Conservation (phyloP, 176 grass and related monocot species). For the Tuctoria greenei region DNA sequence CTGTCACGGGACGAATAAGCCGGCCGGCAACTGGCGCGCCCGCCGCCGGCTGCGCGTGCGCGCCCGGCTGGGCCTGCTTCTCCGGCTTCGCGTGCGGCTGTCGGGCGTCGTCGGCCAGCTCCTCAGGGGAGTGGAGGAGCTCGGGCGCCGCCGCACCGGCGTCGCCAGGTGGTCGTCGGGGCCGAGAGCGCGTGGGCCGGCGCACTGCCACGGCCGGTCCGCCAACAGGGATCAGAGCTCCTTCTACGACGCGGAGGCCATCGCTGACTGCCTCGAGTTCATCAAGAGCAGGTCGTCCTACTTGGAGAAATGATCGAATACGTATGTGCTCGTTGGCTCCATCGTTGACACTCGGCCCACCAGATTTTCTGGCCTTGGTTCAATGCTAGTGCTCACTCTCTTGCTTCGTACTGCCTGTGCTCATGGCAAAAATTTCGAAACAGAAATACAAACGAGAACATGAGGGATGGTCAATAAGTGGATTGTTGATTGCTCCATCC, state of each 20-base stretch:
- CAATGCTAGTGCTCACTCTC: neutral
- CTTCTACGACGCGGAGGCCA: slow-evolving; percentile 56
- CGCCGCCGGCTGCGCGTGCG: slow-evolving; percentile 5
- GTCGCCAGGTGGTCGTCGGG: neutral
- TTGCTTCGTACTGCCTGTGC: neutral
- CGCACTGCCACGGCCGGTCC: neutral
- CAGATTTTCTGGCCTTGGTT: neutral
- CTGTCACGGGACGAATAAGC: neutral
- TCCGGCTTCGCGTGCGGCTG: slow-evolving; percentile 38
- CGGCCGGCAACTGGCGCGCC: neutral
- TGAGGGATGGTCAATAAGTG: too few relatives aligned
- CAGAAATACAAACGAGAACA: neutral
- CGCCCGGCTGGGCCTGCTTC: slow-evolving; percentile 33
- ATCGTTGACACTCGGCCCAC: too few relatives aligned
- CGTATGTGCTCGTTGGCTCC: neutral
- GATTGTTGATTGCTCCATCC: too few relatives aligned
- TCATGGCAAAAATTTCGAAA: neutral
- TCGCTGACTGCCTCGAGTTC: slow-evolving; percentile 65
- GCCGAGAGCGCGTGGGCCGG: slow-evolving; percentile 8
- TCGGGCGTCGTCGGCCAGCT: slow-evolving; percentile 32
- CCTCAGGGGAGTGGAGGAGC: slow-evolving; percentile 24
- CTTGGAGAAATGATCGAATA: neutral
- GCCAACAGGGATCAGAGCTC: slow-evolving; percentile 35
- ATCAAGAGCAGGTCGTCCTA: slow-evolving; percentile 51
- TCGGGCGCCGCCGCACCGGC: slow-evolving; percentile 9